Conservation (phyloP, 257 asterid genomes). For the Ocimum tenuiflorum region DNA sequence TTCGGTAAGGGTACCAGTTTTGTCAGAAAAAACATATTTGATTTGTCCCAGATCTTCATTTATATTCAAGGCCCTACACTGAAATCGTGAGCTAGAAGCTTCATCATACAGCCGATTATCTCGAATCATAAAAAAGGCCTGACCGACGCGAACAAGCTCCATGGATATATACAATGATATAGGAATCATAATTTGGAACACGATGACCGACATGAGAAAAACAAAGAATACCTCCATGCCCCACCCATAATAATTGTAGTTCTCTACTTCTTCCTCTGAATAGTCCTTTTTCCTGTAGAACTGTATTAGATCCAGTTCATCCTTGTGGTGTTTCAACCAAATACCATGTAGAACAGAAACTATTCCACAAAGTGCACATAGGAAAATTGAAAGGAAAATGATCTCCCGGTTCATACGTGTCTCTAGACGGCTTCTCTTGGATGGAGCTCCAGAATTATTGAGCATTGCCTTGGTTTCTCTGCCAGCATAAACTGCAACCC, state of each 20-base stretch:
- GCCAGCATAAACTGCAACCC: conserved; percentile 87
- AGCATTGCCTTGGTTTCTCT: conserved; percentile 97
- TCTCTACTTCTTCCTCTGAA: conserved; percentile 32
- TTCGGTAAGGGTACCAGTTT: conserved; percentile 95
- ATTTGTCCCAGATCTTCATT: conserved; percentile 98
- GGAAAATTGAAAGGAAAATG: conserved; percentile 66
- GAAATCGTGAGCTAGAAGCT: conserved; percentile 72
- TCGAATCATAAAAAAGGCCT: conserved; percentile 87
- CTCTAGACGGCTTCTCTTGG: conserved; percentile 91
- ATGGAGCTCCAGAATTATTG: conserved; percentile 93
- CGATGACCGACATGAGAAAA: conserved; percentile 88
- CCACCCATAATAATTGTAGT: conserved; percentile 79
- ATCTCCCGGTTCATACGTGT: conserved; percentile 81
- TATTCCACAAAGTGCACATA: conserved; percentile 54
- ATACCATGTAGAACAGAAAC: conserved; percentile 64
- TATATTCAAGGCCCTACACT: conserved; percentile 92
- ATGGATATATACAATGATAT: conserved; percentile 92
- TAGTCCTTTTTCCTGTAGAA: conserved; percentile 71
- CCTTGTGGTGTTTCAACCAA: conserved; percentile 75
- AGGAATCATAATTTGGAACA: conserved; percentile 95
- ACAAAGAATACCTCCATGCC: conserved; percentile 85
- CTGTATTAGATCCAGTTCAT: conserved; percentile 66
- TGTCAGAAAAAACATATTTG: conserved; percentile 86
- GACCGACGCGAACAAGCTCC: conserved; percentile 99
- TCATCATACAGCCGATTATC: conserved; percentile 64